A percentile compares a stretch with the other conserved stretches of the same genome.
Conservation (phyloP, 208 protist species). For the Leptomonas seymouri region DNA sequence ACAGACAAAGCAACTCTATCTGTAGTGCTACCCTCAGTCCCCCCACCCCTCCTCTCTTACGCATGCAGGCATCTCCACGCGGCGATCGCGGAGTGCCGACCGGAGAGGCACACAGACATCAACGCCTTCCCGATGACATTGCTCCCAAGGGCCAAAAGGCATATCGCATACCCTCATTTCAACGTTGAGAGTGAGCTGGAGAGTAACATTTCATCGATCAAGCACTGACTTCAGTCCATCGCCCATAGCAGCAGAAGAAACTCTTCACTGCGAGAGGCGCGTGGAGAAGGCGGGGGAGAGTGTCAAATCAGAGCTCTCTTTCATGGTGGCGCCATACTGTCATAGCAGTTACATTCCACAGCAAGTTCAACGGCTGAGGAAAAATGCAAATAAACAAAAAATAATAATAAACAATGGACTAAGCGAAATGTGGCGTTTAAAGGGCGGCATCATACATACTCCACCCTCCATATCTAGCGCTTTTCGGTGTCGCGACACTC, state of each 20-base stretch:
- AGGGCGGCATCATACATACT: not conserved
- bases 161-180: constrained; percentile 2
- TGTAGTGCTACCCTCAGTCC: not conserved
- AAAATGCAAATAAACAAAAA: constrained; percentile 3
- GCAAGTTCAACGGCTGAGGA: constrained; percentile 9
- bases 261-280: too few species aligned
- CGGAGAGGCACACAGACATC: constrained; percentile 18
- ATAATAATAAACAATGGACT: constrained; percentile 8
- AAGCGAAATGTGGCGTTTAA: not conserved
- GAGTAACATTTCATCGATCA: not conserved
- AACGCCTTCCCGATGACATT: constrained; percentile 14
- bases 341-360: not conserved
- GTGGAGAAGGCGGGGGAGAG: too few species aligned
- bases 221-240: not conserved
- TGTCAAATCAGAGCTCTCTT: not conserved
- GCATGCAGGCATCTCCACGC: not conserved
- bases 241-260: not conserved
- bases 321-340: not conserved
- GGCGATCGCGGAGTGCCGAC: not conserved
- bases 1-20: too few species aligned
- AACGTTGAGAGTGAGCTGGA: constrained; percentile 10
- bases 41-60: not conserved
- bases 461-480: not conserved
- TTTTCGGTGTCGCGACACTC: too few species aligned
- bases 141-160: not conserved